phyloP scores from a whole-genome alignment of 192 early-diverging fungal species.

The Rhizophagus sp. region DNA sequence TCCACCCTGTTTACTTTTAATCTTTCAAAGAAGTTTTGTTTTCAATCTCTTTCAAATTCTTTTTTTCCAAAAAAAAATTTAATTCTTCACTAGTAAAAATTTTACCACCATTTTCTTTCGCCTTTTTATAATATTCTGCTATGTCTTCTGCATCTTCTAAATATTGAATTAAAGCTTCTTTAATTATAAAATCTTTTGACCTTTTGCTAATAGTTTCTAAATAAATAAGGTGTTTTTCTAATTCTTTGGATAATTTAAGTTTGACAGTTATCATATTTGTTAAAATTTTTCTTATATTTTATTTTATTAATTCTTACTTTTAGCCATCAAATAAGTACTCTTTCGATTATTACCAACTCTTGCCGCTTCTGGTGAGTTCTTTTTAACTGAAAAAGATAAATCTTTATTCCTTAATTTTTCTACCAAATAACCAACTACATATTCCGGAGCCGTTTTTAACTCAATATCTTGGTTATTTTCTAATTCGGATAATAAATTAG shows the following conservation, averaged over 20 bases:
- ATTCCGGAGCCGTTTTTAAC: slow-evolving; percentile 8
- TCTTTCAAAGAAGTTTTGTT: no score
- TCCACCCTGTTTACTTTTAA: not conserved
- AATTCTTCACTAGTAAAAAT: not conserved
- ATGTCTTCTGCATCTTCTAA: not conserved
- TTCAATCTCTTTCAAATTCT: not conserved
- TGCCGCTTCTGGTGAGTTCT: not conserved
- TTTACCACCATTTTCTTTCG: not conserved
- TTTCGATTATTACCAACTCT: no score
- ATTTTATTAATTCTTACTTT: no score
- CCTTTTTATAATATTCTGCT: not conserved
- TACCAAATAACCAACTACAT: slow-evolving; percentile 7
- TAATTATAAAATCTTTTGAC: not conserved
- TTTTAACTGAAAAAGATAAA: not conserved
- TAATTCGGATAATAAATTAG: not conserved
- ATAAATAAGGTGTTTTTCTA: not conserved
- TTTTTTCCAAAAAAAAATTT: not conserved
- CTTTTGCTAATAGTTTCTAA: not conserved
- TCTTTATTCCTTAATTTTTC: not conserved
- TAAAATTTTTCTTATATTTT: no score
- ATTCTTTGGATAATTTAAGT: not conserved
- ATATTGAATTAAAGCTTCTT: not conserved
- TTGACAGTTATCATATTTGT: no score
- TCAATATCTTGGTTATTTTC: slow-evolving; percentile 5
- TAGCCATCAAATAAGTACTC: not conserved